These are phyloP conservation scores for Avena atlantica DNA, from an alignment of 176 grass and related monocot genomes.

Conservation along the genomic window DNA sequence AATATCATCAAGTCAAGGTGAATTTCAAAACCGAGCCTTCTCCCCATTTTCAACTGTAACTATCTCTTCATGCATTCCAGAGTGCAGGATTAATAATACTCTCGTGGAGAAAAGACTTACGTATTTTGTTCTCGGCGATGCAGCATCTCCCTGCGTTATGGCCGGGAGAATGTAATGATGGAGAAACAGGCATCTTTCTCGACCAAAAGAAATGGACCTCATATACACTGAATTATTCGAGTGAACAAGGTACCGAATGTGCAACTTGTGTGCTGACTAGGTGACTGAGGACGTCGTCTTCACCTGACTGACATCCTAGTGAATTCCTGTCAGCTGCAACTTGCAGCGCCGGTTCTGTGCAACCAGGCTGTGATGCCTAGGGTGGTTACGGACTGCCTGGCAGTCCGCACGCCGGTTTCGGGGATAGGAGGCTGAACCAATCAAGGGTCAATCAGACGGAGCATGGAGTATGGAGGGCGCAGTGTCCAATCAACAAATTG, in stretches of 20 bases:
- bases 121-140: not conserved
- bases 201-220: slow-evolving; percentile 38
- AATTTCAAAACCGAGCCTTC: too few relatives aligned
- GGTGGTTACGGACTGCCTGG: not conserved
- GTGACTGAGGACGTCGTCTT: slow-evolving; percentile 55
- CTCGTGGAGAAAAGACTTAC: too few relatives aligned
- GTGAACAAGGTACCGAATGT: slow-evolving; percentile 6
- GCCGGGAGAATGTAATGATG: not conserved
- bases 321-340: slow-evolving; percentile 30
- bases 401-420: not conserved
- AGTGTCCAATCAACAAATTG: slow-evolving; percentile 26
- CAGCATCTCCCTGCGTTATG: not conserved
- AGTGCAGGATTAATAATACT: too few relatives aligned
- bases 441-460: not conserved
- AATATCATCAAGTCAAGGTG: too few relatives aligned
- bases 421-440: not conserved
- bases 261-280: not conserved
- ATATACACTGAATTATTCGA: slow-evolving; percentile 36
- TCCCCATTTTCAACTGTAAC: too few relatives aligned
- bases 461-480: slow-evolving; percentile 1
- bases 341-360: slow-evolving; percentile 36
- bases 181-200: slow-evolving; percentile 37
- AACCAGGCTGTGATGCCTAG: slow-evolving; percentile 15
- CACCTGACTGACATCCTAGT: slow-evolving; percentile 14
- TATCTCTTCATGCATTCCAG: too few relatives aligned